Conservation (phyloP, 768 basidiomycete species). For the Russula earlei region DNA sequence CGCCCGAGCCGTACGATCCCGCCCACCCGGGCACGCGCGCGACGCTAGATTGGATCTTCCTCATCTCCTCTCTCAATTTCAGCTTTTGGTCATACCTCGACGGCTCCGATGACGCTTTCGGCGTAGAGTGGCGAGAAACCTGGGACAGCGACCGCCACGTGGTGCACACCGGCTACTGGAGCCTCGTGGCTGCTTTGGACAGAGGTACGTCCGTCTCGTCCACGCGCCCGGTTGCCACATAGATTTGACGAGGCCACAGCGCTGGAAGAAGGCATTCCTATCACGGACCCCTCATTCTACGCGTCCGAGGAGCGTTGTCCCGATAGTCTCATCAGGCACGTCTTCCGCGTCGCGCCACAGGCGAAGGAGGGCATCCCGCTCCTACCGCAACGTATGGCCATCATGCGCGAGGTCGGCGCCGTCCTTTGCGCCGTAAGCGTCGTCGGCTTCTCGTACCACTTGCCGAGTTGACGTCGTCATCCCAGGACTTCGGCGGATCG, state of each 20-base stretch:
- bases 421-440: slow-evolving; percentile 57
- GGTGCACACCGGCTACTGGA: slow-evolving; percentile 81
- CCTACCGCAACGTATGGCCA: slow-evolving; percentile 54
- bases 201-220: slow-evolving; percentile 40
- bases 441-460: background rate
- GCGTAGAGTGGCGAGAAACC: slow-evolving; percentile 65
- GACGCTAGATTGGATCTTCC: slow-evolving; percentile 75
- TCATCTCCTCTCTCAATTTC: slow-evolving; percentile 80
- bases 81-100: slow-evolving; percentile 80
- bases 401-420: slow-evolving; percentile 71
- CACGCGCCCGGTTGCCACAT: background rate
- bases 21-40: slow-evolving; percentile 37
- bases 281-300: slow-evolving; percentile 75
- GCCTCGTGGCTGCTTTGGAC: slow-evolving; percentile 74
- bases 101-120: slow-evolving; percentile 51
- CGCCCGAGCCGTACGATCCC: slow-evolving; percentile 52
- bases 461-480: background rate
- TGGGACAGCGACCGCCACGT: slow-evolving; percentile 47
- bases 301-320: slow-evolving; percentile 61
- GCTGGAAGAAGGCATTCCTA: slow-evolving; percentile 64
- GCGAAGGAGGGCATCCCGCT: slow-evolving; percentile 62
- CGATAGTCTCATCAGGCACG: slow-evolving; percentile 52
- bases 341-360: slow-evolving; percentile 54
- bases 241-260: slow-evolving; percentile 33
- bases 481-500: slow-evolving; percentile 15